Evolutionary conservation across 2,329 filamentous ascomycete genomes (phyloP).

Genomic region (Pseudofabraea citricarpa): DNA sequence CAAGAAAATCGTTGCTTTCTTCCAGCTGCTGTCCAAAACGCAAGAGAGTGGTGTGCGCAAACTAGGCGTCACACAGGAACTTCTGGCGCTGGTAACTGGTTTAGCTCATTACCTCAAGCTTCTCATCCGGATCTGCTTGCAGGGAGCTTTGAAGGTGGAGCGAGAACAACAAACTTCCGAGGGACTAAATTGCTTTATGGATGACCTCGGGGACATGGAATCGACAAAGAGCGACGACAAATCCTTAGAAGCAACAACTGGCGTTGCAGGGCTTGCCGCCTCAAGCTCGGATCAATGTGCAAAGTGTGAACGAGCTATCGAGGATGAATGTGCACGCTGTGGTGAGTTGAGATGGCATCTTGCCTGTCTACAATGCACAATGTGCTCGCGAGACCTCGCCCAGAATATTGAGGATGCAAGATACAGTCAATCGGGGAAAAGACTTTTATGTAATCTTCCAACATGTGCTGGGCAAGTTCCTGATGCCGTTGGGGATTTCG

Average conservation of each 20-base stretch:
- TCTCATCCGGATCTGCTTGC: conserved; percentile 92
- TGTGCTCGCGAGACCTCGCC: conserved; percentile 71
- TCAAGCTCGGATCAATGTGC: conserved; percentile 82
- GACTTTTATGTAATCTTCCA: conserved; percentile 58
- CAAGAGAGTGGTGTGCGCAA: conserved; percentile 88
- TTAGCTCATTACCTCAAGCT: conserved; percentile 97
- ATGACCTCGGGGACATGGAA: conserved; percentile 81
- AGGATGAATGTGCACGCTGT: conserved; percentile 82
- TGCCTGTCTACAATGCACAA: conserved; percentile 65
- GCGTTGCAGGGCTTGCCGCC: conserved; percentile 62
- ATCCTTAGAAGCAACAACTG: conserved; percentile 59
- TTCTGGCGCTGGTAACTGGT: conserved; percentile 95
- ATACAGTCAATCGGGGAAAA: conserved; percentile 63
- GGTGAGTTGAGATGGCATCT: conserved; percentile 80
- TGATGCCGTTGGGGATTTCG: conserved; percentile 56
- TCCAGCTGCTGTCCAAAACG: conserved; percentile 88
- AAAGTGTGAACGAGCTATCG: conserved; percentile 79
- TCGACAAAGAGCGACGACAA: conserved; percentile 66
- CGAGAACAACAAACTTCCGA: conserved; percentile 71
- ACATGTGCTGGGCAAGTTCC: conserved; percentile 56
- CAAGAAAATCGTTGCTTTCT: conserved; percentile 99
- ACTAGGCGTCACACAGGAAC: conserved; percentile 91
- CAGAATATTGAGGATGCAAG: conserved; percentile 63
- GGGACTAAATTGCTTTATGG: conserved; percentile 77
- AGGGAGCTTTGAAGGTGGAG: conserved; percentile 87